phyloP scores from a whole-genome alignment of 192 early-diverging fungal genomes.

The Lunasporangiospora selenospora region DNA sequence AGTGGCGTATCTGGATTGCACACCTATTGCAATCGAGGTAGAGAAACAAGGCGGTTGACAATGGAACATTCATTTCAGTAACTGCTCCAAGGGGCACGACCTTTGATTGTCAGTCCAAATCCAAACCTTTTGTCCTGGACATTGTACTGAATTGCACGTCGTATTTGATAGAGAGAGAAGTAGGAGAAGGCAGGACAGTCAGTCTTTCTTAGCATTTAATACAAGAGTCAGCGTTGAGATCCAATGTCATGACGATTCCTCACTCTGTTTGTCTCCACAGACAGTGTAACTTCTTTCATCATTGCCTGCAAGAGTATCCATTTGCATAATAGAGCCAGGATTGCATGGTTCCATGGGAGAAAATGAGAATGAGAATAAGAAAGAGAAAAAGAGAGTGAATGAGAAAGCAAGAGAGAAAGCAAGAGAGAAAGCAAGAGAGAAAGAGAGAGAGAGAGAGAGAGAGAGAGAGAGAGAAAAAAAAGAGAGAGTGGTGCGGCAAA shows the following conservation, averaged over 20 bases:
- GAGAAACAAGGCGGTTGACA: neutral
- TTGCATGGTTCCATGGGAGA: neutral
- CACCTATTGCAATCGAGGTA: neutral
- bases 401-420: too few relatives aligned
- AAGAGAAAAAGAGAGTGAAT: neutral
- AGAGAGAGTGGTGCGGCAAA: neutral
- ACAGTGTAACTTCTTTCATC: neutral
- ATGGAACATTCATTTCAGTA: neutral
- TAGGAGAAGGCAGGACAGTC: too few relatives aligned
- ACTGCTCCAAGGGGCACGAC: neutral
- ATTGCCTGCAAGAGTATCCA: neutral
- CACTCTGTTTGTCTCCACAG: neutral
- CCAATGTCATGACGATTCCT: too few relatives aligned
- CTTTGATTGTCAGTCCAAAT: neutral
- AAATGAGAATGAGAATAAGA: neutral
- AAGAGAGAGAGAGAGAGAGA: neutral
- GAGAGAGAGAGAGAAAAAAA: neutral
- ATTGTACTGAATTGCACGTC: neutral
- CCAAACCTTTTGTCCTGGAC: slow-evolving; percentile 22
- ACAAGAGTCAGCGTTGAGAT: neutral
- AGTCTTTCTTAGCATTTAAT: too few relatives aligned
- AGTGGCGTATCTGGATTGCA: slow-evolving; percentile 5
- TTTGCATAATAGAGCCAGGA: neutral
- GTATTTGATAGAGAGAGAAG: neutral
- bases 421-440: neutral